These are phyloP conservation scores for Saitozyma sp. DNA, from an alignment of 768 basidiomycete species.

Conservation along the genomic window DNA sequence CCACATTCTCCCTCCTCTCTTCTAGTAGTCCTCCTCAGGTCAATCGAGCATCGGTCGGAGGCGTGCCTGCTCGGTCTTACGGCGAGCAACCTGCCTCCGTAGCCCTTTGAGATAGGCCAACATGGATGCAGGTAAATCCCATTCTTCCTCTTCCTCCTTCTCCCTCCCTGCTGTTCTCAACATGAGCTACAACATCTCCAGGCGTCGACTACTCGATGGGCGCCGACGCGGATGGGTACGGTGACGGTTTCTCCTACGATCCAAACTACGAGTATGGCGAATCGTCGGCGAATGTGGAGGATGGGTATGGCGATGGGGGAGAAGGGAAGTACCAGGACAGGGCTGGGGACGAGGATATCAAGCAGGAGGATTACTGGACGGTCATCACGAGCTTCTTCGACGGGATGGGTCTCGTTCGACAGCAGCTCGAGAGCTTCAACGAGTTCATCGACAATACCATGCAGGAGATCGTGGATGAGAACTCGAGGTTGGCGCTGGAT, in stretches of 20 bases:
- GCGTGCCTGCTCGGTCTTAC: no score
- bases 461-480: slow-evolving; percentile 98
- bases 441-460: slow-evolving; percentile 99
- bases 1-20: no score
- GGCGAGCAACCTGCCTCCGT: no score
- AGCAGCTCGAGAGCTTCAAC: slow-evolving; percentile 97
- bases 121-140: slow-evolving; percentile 47
- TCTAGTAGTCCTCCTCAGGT: no score
- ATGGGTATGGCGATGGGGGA: slow-evolving; percentile 11
- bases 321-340: slow-evolving; percentile 26
- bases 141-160: slow-evolving; percentile 5
- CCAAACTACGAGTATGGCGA: slow-evolving; percentile 16
- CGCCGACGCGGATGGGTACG: slow-evolving; percentile 10
- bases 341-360: slow-evolving; percentile 45
- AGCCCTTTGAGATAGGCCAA: neutral
- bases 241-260: slow-evolving; percentile 30
- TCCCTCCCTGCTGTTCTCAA: slow-evolving; percentile 1
- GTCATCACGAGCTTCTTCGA: slow-evolving; percentile 96
- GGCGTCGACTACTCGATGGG: slow-evolving; percentile 13
- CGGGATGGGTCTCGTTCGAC: slow-evolving; percentile 93
- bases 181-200: slow-evolving; percentile 23
- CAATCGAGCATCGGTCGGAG: no score
- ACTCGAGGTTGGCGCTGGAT: slow-evolving; percentile 89
- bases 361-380: slow-evolving; percentile 52
- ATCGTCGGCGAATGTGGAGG: slow-evolving; percentile 8